phyloP scores from a whole-genome alignment of 75 land plant species.

The Picea sitchensis region DNA sequence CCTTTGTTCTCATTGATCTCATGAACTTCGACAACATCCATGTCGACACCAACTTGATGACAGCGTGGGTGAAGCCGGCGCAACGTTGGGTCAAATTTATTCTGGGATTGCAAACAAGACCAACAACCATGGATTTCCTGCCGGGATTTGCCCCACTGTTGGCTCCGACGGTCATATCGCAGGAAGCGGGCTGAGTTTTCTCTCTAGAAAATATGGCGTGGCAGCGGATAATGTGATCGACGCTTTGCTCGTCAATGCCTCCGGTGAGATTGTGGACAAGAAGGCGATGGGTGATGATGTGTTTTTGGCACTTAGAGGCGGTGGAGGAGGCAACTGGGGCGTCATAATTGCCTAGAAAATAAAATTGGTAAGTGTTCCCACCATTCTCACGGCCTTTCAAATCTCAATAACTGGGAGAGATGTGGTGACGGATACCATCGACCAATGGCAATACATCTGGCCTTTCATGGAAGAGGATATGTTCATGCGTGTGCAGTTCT shows the following conservation, averaged over 20 bases:
- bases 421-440: slow-evolving; percentile 3
- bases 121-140: slow-evolving; percentile 22
- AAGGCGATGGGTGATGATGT: slow-evolving; percentile 29
- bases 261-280: slow-evolving; percentile 22
- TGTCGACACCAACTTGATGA: slow-evolving; percentile 7
- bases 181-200: slow-evolving; percentile 32
- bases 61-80: slow-evolving; percentile 36
- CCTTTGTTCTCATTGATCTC: slow-evolving; percentile 28
- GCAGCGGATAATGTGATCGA: slow-evolving; percentile 33
- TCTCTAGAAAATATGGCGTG: slow-evolving; percentile 27
- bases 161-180: slow-evolving; percentile 38
- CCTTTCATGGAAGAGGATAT: slow-evolving; percentile 4
- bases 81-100: slow-evolving; percentile 31
- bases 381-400: not conserved
- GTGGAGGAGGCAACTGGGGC: slow-evolving; percentile 31
- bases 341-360: slow-evolving; percentile 20
- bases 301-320: slow-evolving; percentile 51
- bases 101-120: slow-evolving; percentile 6
- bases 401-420: not conserved
- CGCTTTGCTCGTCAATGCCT: slow-evolving; percentile 22
- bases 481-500: not conserved
- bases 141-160: slow-evolving; percentile 43
- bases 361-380: not conserved
- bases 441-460: not conserved
- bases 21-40: slow-evolving; percentile 21